Conservation (phyloP, 768 basidiomycete species). For the Tremella yokohamensis region DNA sequence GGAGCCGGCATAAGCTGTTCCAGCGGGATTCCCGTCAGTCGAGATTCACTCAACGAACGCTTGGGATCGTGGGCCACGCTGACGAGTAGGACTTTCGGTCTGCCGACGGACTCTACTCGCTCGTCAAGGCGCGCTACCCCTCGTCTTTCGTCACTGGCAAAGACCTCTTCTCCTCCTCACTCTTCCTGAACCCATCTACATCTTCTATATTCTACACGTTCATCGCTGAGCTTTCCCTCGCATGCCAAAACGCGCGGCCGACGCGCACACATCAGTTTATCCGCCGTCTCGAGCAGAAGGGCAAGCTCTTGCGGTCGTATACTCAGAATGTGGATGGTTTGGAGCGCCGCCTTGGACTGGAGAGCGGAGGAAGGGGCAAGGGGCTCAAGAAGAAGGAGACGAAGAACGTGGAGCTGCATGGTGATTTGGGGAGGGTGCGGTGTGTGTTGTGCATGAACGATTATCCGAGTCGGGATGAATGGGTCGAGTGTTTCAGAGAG, state of each 20-base stretch:
- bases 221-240: constrained; percentile 82
- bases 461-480: constrained; percentile 64
- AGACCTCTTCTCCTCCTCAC: constrained; percentile 88
- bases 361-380: constrained; percentile 62
- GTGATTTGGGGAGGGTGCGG: constrained; percentile 85
- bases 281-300: constrained; percentile 73
- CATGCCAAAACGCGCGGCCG: constrained; percentile 62
- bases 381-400: constrained; percentile 69
- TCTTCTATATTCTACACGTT: constrained; percentile 91
- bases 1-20: constrained; percentile 97
- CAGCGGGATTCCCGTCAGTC: constrained; percentile 86
- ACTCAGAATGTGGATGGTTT: constrained; percentile 98
- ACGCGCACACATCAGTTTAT: constrained; percentile 86
- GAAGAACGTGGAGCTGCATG: constrained; percentile 87
- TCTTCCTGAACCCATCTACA: constrained; percentile 80
- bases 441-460: constrained; percentile 80
- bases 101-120: constrained; percentile 81
- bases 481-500: constrained; percentile 62
- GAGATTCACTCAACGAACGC: background rate
- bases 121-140: constrained; percentile 81
- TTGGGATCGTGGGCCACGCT: too few species aligned
- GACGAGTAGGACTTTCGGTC: constrained; percentile 86
- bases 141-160: constrained; percentile 81
- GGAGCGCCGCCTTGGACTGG: constrained; percentile 74
- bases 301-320: constrained; percentile 81